These are phyloP conservation scores for Zalaria obscura DNA, from an alignment of 2,329 filamentous ascomycete species.

Conservation along the genomic window DNA sequence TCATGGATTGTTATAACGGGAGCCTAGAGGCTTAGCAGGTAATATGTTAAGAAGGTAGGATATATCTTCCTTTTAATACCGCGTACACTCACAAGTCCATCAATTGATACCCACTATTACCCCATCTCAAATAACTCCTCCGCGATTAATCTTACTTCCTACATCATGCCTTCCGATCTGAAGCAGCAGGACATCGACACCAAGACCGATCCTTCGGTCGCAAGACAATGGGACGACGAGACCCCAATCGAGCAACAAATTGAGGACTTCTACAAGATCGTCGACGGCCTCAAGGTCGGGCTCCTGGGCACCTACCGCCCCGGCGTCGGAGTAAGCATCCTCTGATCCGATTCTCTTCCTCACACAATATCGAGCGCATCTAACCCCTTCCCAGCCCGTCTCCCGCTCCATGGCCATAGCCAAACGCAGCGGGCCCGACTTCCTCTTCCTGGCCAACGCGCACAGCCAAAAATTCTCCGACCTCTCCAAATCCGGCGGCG, in stretches of 20 bases:
- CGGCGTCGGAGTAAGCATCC: slow-evolving; percentile 19
- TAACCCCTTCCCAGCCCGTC: slow-evolving; percentile 17
- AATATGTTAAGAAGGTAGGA: too few species aligned
- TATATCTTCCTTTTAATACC: too few species aligned
- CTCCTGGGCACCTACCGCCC: slow-evolving; percentile 27
- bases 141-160: not conserved
- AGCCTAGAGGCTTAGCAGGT: too few species aligned
- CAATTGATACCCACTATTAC: too few species aligned
- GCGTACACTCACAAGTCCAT: too few species aligned
- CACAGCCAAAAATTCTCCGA: slow-evolving; percentile 34
- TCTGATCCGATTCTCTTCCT: not conserved
- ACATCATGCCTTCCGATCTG: slow-evolving; percentile 32
- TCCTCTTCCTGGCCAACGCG: slow-evolving; percentile 35
- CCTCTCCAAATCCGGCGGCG: slow-evolving; percentile 25
- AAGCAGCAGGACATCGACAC: slow-evolving; percentile 25
- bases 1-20: too few species aligned
- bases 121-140: too few species aligned
- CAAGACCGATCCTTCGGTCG: slow-evolving; percentile 30
- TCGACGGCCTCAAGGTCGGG: slow-evolving; percentile 30
- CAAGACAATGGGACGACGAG: slow-evolving; percentile 34
- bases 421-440: slow-evolving; percentile 42
- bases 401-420: slow-evolving; percentile 34
- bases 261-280: slow-evolving; percentile 32
- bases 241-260: slow-evolving; percentile 31
- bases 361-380: slow-evolving; percentile 1